Evolutionary conservation across 192 early-diverging fungal genomes (phyloP).

Genomic region (Lobosporangium transversale): DNA sequence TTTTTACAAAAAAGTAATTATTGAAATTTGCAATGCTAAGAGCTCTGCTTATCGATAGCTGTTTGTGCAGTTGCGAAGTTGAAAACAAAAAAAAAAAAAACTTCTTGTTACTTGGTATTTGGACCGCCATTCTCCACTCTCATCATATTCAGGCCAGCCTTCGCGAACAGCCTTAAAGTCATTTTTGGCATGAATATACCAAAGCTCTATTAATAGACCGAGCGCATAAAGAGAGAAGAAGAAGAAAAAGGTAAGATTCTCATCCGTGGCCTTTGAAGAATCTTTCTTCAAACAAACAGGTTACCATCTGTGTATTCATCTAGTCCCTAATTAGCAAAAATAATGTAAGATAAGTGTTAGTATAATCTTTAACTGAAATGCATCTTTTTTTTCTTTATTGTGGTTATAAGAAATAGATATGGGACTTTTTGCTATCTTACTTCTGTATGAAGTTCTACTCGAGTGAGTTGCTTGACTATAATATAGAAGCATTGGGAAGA

Average conservation of each 20-base stretch:
- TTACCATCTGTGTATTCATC: constrained; percentile 36
- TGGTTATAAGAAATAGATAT: no score
- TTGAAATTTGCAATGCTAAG: no score
- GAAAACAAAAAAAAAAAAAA: no score
- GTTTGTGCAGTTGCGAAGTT: no score
- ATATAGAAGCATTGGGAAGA: no score
- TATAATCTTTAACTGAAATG: no score
- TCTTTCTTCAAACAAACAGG: background rate
- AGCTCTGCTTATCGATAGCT: no score
- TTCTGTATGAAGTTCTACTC: constrained; percentile 39
- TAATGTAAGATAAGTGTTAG: no score
- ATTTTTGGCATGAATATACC: constrained; percentile 34
- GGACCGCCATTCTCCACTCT: constrained; percentile 36
- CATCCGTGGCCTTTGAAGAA: background rate
- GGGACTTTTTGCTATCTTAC: no score
- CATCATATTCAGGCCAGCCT: constrained; percentile 13
- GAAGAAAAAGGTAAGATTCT: background rate
- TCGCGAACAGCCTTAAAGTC: constrained; percentile 26
- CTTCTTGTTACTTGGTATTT: constrained; percentile 37
- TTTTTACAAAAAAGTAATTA: no score
- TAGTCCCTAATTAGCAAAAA: constrained; percentile 16
- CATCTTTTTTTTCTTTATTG: no score
- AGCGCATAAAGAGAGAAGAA: no score
- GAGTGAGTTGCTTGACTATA: constrained; percentile 42
- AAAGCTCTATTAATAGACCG: constrained; percentile 22